Percentiles rank a stretch among this genome's conserved stretches.
Evolutionary conservation across 495 filamentous ascomycete genomes (phyloP).

Genomic region (Trichoderma orchidacearum): DNA sequence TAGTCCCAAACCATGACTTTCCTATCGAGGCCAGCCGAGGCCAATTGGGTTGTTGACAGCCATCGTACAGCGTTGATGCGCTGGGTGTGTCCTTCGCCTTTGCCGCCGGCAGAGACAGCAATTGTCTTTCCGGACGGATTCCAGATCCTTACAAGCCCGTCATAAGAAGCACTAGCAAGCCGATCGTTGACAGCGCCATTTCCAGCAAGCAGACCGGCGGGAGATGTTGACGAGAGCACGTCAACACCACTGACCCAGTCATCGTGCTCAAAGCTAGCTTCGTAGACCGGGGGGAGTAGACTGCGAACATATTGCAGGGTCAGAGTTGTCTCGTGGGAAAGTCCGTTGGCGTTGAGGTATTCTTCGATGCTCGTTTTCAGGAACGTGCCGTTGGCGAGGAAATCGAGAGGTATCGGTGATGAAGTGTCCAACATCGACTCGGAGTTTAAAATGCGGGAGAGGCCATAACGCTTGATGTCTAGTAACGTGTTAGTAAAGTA

Average conservation of each 20-base stretch:
- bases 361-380: slow-evolving; percentile 79
- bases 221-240: slow-evolving; percentile 54
- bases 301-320: slow-evolving; percentile 88
- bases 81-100: slow-evolving; percentile 56
- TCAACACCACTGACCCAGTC: slow-evolving; percentile 96
- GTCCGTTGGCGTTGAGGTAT: slow-evolving; percentile 71
- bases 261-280: slow-evolving; percentile 84
- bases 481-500: neutral
- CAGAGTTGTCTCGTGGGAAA: slow-evolving; percentile 74
- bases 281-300: slow-evolving; percentile 71
- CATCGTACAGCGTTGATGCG: slow-evolving; percentile 73
- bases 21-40: slow-evolving; percentile 68
- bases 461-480: slow-evolving; percentile 78
- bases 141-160: slow-evolving; percentile 80
- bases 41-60: slow-evolving; percentile 59
- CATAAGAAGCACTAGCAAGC: slow-evolving; percentile 80
- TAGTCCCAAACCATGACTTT: slow-evolving; percentile 84
- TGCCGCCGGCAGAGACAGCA: slow-evolving; percentile 48
- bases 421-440: slow-evolving; percentile 59
- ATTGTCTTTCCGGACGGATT: slow-evolving; percentile 68
- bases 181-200: slow-evolving; percentile 31
- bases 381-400: slow-evolving; percentile 84
- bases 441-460: slow-evolving; percentile 88
- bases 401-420: slow-evolving; percentile 83
- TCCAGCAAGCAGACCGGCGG: slow-evolving; percentile 42